Evolutionary conservation across 306 rosid genomes (phyloP).

Genomic region (Cucurbita maxima): DNA sequence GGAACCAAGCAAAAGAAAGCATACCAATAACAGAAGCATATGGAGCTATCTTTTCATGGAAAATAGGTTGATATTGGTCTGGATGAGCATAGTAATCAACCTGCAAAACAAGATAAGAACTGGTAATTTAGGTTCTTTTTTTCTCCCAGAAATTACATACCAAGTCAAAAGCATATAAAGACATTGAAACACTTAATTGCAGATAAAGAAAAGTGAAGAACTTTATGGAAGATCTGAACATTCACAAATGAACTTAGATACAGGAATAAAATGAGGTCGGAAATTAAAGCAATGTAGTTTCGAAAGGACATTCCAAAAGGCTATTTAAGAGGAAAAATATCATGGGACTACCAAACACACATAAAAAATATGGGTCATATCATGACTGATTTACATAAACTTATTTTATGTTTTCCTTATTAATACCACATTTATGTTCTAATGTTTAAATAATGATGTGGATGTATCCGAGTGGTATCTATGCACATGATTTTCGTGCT

Average conservation of each 20-base stretch:
- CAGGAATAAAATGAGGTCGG: not conserved
- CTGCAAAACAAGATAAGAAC: constrained; percentile 24
- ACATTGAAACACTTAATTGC: not conserved
- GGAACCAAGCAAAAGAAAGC: constrained; percentile 14
- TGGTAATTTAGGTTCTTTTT: not conserved
- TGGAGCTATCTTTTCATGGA: constrained; percentile 70
- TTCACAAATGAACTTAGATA: not conserved
- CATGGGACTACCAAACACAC: not conserved
- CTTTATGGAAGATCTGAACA: not conserved
- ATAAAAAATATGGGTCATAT: not conserved
- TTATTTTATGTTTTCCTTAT: not conserved
- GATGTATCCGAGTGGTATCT: not conserved
- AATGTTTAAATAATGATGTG: not conserved
- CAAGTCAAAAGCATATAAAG: not conserved
- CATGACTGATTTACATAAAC: not conserved
- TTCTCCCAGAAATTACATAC: not conserved
- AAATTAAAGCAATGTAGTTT: not conserved
- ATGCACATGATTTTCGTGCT: not conserved
- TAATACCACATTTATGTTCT: not conserved
- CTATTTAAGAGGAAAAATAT: not conserved
- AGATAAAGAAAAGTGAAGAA: not conserved
- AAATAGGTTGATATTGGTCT: constrained; percentile 70
- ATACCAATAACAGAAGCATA: constrained; percentile 77
- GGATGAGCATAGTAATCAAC: constrained; percentile 87
- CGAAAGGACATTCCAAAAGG: not conserved